Evolutionary conservation across 1,284 basidiomycete genomes (phyloP), one percentile per base, ranked within the genome.

Genomic region (Rhodotorula sp.): DNA sequence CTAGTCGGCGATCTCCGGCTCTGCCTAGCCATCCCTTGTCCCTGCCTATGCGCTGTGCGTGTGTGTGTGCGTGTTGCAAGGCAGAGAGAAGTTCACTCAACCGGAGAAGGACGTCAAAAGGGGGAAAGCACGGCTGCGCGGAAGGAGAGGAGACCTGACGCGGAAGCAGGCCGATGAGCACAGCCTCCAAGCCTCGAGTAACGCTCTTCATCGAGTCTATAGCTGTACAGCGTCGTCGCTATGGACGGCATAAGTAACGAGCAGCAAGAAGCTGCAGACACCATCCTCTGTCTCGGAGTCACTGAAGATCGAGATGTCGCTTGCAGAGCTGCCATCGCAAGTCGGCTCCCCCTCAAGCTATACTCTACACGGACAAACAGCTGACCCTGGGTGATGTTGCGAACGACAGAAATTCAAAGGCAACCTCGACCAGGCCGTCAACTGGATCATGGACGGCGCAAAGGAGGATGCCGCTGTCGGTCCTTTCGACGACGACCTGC

Each of bases 381-480:
- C 3, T 8, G 48, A 16, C 21, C 23, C 20, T 16, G 18, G 8
- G 15, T 12, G 2, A 4, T 3, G 14, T 29, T n/a, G 39, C 3
- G 6, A 21, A 10, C 39, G 39, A 16, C 60, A 71, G 69, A 57
- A 62, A 12, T 71, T 31, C 23, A 39, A 39, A 29, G 20, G n/a
- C 14, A 70, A 70, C 43, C 14, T 47, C n/a, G 60, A 65, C 12
- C 47, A 47, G 6, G 72, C 72, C 2, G 16, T 39, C 3, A 62
- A 64, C 52, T 70, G 69, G 68, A 12, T 57, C 46, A 5, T 64
- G 34, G 62, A 67, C n/a, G 68, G 58, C 56, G 39, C 61, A 8
- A 29, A 29, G 23, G 54, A 61, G 23, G 29, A 47, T 6, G 23
- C 15, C 46, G 60, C 29, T 31, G 26, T 39, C 16, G 56, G 15